Conservation (phyloP, 108 stramenopile genomes). For the Epithemia pelagica region DNA sequence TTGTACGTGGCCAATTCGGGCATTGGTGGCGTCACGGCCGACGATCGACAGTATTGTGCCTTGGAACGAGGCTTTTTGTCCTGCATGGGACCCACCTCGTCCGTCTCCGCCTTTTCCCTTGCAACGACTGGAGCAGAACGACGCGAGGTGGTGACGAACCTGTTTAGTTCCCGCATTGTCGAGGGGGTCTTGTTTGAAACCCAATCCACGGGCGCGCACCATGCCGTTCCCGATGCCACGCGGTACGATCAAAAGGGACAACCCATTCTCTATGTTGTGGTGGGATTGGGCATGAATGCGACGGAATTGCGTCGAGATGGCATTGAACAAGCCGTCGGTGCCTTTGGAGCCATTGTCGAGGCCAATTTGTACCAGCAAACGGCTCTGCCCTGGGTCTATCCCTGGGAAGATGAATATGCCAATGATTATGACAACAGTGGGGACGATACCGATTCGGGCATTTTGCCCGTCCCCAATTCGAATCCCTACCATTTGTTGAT, state of each 20-base stretch:
- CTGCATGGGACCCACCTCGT: not conserved
- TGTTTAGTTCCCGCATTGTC: not conserved
- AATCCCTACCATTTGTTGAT: not conserved
- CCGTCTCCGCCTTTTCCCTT: not conserved
- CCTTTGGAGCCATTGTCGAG: not conserved
- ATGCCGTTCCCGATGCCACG: not conserved
- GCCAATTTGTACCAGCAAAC: not conserved
- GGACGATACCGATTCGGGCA: too few species aligned
- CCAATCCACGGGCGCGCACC: not conserved
- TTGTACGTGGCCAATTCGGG: not conserved
- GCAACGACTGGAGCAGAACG: not conserved
- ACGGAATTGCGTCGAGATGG: not conserved
- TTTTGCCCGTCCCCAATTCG: not conserved
- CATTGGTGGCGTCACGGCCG: not conserved
- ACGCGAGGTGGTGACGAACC: not conserved
- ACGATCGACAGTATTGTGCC: not conserved
- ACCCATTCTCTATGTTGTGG: not conserved
- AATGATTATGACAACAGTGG: not conserved
- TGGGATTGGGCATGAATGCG: not conserved
- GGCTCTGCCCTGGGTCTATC: not conserved
- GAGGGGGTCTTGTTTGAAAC: not conserved
- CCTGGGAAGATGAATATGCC: not conserved
- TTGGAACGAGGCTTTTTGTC: not conserved
- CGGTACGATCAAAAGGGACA: not conserved
- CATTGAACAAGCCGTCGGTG: not conserved